Evolutionary conservation across 202 grass and related monocot genomes (phyloP).

Genomic region (Hordeum pubiflorum): DNA sequence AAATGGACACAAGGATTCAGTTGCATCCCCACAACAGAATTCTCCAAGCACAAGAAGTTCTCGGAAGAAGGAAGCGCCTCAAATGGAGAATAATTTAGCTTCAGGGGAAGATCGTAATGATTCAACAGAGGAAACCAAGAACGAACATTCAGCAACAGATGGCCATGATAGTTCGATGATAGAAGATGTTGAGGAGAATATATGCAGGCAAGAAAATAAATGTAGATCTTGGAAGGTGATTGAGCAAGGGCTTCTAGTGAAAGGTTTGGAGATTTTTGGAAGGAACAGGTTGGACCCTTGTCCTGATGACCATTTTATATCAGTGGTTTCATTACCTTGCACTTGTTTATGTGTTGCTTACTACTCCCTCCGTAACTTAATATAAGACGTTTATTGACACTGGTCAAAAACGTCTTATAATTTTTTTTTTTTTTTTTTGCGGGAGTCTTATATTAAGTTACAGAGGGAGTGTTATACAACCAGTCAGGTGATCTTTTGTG

Average conservation of each 20-base stretch:
- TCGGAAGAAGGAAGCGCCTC: slow-evolving; percentile 32
- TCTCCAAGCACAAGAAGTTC: slow-evolving; percentile 52
- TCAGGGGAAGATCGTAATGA: slow-evolving; percentile 48
- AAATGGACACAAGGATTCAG: slow-evolving; percentile 54
- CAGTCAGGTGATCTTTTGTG: neutral
- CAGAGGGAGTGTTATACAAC: neutral
- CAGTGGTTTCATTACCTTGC: neutral
- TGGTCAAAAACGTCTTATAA: too few species aligned
- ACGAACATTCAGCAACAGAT: slow-evolving; percentile 39
- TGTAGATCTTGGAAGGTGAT: slow-evolving; percentile 64
- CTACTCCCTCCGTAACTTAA: neutral
- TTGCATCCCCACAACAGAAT: slow-evolving; percentile 41
- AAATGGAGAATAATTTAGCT: slow-evolving; percentile 38
- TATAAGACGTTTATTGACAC: too few species aligned
- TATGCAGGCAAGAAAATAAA: slow-evolving; percentile 43
- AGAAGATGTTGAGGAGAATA: slow-evolving; percentile 68
- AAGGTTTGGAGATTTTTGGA: slow-evolving; percentile 91
- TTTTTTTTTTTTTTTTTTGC: too few species aligned
- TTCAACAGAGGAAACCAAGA: slow-evolving; percentile 43
- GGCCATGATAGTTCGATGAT: slow-evolving; percentile 56
- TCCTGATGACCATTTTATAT: slow-evolving; percentile 5
- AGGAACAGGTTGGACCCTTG: slow-evolving; percentile 54
- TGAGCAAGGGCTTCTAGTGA: slow-evolving; percentile 82
- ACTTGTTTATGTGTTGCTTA: neutral
- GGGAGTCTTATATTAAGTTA: too few species aligned